A percentile compares a stretch with the other conserved stretches of the same genome.
phyloP scores from a whole-genome alignment of 495 filamentous ascomycete species.

The Lentithecium fluviatile region DNA sequence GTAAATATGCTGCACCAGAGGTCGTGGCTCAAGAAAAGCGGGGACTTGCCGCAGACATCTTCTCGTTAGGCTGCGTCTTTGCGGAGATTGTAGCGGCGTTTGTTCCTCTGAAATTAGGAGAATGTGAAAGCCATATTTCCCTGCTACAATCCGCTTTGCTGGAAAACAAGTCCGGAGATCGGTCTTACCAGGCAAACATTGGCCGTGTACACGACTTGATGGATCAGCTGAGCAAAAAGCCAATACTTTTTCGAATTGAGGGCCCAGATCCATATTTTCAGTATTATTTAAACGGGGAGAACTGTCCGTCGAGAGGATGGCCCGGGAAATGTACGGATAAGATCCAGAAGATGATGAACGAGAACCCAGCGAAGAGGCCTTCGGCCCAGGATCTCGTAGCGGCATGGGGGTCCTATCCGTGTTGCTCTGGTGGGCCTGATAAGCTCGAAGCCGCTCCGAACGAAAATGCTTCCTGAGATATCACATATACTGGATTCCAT shows the following conservation, averaged over 20 bases:
- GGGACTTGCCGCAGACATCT: slow-evolving; percentile 22
- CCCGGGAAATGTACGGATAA: background rate
- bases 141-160: background rate
- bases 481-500: too few relatives aligned
- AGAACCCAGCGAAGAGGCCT: background rate
- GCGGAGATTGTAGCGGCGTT: slow-evolving; percentile 6
- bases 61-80: slow-evolving; percentile 32
- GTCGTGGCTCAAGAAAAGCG: slow-evolving; percentile 18
- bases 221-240: background rate
- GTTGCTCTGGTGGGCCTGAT: background rate
- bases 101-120: background rate
- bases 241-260: too few relatives aligned
- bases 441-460: background rate
- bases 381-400: background rate
- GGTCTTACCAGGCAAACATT: background rate
- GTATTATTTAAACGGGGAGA: background rate
- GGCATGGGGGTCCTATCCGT: background rate
- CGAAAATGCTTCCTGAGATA: too few relatives aligned
- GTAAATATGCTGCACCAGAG: slow-evolving; percentile 27
- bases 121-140: background rate
- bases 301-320: background rate
- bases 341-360: background rate
- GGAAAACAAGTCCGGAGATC: background rate
- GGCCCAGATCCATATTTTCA: too few relatives aligned
- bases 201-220: background rate